Evolutionary conservation across 306 rosid species (phyloP).

Genomic region (Sechiopsis laciniata): DNA sequence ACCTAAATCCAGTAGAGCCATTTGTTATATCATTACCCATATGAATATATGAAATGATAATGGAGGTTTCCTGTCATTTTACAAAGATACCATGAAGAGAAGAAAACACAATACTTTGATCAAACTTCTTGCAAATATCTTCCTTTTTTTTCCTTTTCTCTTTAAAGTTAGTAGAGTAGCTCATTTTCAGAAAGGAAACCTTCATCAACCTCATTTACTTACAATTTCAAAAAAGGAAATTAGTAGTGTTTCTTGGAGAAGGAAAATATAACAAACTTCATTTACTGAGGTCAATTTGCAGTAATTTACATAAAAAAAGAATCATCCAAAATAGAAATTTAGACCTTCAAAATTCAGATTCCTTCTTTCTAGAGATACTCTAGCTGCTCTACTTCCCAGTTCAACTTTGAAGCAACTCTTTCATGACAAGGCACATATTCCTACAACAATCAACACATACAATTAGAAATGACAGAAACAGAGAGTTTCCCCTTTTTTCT

Average conservation of each 20-base stretch:
- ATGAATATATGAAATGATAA: background rate
- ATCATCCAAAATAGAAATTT: conserved; percentile 33
- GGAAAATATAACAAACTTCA: conserved; percentile 16
- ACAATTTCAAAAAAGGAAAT: conserved; percentile 20
- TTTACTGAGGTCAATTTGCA: conserved; percentile 23
- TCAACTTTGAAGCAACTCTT: conserved; percentile 60
- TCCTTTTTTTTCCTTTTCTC: background rate
- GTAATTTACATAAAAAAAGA: conserved; percentile 15
- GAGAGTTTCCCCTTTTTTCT: background rate
- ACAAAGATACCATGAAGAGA: conserved; percentile 6
- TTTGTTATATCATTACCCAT: background rate
- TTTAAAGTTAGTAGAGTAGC: conserved; percentile 9
- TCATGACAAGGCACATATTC: conserved; percentile 65
- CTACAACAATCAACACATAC: conserved; percentile 30
- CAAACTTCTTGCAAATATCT: background rate
- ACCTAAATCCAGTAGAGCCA: background rate
- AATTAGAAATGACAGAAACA: background rate
- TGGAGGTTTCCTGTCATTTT: conserved; percentile 8
- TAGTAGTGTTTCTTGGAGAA: conserved; percentile 15
- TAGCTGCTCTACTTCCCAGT: conserved; percentile 63
- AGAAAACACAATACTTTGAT: conserved; percentile 2
- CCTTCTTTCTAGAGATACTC: conserved; percentile 40
- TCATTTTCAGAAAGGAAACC: conserved; percentile 12
- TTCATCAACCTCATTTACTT: conserved; percentile 20
- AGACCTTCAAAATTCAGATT: conserved; percentile 23